These are phyloP conservation scores for Leptographium radiaticola DNA, from an alignment of 2,329 filamentous ascomycete genomes.

Conservation along the genomic window DNA sequence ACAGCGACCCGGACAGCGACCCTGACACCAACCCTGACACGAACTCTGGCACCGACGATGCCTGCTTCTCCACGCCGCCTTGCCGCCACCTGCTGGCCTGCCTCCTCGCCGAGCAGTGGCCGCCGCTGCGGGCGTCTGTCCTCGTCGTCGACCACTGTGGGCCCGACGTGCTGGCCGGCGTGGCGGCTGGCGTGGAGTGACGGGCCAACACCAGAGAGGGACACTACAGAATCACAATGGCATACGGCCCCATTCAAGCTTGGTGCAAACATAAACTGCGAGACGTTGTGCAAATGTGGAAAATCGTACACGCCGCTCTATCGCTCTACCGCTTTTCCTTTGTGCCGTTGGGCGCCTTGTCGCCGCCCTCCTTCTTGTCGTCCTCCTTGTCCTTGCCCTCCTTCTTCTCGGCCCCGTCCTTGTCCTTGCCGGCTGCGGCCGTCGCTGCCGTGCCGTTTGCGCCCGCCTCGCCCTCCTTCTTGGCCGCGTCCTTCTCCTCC, in stretches of 20 bases:
- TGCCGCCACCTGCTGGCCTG: constrained; percentile 91
- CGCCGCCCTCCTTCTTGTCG: constrained; percentile 41
- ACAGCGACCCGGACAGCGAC: constrained; percentile 5
- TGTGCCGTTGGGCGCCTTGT: constrained; percentile 34
- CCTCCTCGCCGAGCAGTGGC: constrained; percentile 56
- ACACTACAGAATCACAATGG: neutral
- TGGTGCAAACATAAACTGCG: no score
- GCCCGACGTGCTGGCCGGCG: constrained; percentile 57
- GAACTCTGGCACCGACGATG: neutral
- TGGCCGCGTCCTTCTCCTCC: constrained; percentile 80
- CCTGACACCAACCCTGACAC: neutral
- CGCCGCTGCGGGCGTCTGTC: constrained; percentile 39
- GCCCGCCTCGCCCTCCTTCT: constrained; percentile 58
- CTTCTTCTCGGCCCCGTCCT: constrained; percentile 31
- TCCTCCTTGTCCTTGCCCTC: constrained; percentile 27
- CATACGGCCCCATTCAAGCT: no score
- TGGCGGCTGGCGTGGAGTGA: constrained; percentile 32
- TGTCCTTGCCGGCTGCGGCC: constrained; percentile 29
- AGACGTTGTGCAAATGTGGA: neutral
- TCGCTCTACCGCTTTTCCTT: constrained; percentile 29
- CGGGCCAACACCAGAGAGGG: no score
- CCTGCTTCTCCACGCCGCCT: constrained; percentile 23
- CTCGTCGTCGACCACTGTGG: constrained; percentile 18
- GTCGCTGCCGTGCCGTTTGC: constrained; percentile 33
- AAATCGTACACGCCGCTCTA: constrained; percentile 38